These are phyloP conservation scores for Salicornia ramosissima DNA, from an alignment of 148 eudicot species.

Conservation along the genomic window DNA sequence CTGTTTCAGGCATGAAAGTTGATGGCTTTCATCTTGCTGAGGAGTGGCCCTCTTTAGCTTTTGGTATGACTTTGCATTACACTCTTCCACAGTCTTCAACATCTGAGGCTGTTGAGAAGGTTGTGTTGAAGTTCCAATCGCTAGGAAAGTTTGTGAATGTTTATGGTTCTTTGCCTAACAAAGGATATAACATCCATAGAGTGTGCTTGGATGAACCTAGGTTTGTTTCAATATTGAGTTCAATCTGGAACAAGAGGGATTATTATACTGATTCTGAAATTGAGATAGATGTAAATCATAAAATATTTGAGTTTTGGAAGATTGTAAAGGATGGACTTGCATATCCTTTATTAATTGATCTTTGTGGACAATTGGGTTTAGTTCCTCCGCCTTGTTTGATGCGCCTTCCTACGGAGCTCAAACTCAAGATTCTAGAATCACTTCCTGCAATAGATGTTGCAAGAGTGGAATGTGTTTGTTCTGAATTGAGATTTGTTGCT, in stretches of 20 bases:
- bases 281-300: slow-evolving; percentile 33
- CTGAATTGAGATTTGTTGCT: slow-evolving; percentile 57
- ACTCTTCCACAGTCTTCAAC: slow-evolving; percentile 52
- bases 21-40: slow-evolving; percentile 51
- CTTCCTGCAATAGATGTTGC: slow-evolving; percentile 63
- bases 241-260: slow-evolving; percentile 56
- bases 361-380: slow-evolving; percentile 62
- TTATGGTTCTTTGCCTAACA: slow-evolving; percentile 50
- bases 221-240: slow-evolving; percentile 49
- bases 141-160: slow-evolving; percentile 53
- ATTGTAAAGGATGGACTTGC: slow-evolving; percentile 70
- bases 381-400: slow-evolving; percentile 67
- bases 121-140: slow-evolving; percentile 63
- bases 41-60: slow-evolving; percentile 55
- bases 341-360: slow-evolving; percentile 69
- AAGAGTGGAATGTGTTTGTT: slow-evolving; percentile 47
- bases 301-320: slow-evolving; percentile 81
- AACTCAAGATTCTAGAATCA: slow-evolving; percentile 61
- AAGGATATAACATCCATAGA: slow-evolving; percentile 35
- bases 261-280: slow-evolving; percentile 16
- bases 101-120: slow-evolving; percentile 29
- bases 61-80: slow-evolving; percentile 50
- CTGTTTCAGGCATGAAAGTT: slow-evolving; percentile 31
- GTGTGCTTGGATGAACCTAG: slow-evolving; percentile 52
- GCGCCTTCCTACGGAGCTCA: slow-evolving; percentile 74